Conservation (phyloP, 495 filamentous ascomycete genomes). For the Collariella sp. region DNA sequence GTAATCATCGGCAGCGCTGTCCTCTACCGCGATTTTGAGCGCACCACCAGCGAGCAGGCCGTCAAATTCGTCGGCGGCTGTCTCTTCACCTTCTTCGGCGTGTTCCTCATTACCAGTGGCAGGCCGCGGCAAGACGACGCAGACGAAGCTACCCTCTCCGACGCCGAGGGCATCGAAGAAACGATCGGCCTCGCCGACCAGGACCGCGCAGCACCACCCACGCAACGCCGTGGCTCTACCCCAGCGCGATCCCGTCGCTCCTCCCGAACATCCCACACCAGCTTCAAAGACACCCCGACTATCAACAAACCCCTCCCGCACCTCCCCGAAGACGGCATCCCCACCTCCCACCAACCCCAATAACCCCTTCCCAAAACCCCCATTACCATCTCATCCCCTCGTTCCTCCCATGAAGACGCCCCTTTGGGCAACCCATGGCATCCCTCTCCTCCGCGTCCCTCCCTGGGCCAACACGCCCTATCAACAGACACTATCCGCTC, state of each 20-base stretch:
- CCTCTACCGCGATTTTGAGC: constrained; percentile 88
- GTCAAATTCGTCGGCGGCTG: constrained; percentile 85
- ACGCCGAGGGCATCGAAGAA: constrained; percentile 46
- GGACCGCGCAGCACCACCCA: constrained; percentile 16
- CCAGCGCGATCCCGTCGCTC: constrained; percentile 26
- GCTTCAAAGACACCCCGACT: constrained; percentile 26
- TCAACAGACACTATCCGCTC: neutral
- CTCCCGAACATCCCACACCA: constrained; percentile 34
- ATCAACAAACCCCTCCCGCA: constrained; percentile 16
- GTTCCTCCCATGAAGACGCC: constrained; percentile 10
- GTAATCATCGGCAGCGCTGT: constrained; percentile 92
- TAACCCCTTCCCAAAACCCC: constrained; percentile 7
- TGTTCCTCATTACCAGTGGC: constrained; percentile 83
- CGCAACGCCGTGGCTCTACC: constrained; percentile 1
- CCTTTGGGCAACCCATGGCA: constrained; percentile 30
- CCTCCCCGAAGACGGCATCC: constrained; percentile 16
- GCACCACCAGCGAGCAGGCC: constrained; percentile 57
- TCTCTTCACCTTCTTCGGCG: constrained; percentile 81
- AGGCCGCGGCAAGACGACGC: constrained; percentile 40
- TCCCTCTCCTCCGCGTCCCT: neutral
- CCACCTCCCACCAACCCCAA: constrained; percentile 10
- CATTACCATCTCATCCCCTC: neutral
- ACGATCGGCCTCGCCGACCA: constrained; percentile 41
- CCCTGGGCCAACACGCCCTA: neutral
- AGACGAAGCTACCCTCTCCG: constrained; percentile 46